Evolutionary conservation across 2,329 filamentous ascomycete species (phyloP).

Genomic region (Lachnellula cervina): DNA sequence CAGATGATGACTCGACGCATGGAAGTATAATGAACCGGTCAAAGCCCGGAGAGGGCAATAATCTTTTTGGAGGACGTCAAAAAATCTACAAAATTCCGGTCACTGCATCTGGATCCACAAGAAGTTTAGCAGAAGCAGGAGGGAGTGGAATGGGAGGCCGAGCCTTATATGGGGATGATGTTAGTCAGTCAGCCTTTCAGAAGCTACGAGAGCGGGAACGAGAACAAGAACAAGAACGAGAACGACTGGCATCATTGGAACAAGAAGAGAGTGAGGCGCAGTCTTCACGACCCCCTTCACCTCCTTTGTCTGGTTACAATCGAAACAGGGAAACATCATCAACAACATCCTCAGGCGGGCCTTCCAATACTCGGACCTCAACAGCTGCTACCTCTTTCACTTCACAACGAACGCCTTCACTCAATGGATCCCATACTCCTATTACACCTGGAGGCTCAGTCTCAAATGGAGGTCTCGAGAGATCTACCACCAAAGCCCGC

Average conservation of each 20-base stretch:
- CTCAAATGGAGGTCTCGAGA: slow-evolving; percentile 48
- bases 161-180: slow-evolving; percentile 80
- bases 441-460: slow-evolving; percentile 33
- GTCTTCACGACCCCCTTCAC: slow-evolving; percentile 48
- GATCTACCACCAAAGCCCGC: slow-evolving; percentile 63
- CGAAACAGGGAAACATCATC: slow-evolving; percentile 82
- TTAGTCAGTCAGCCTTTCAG: slow-evolving; percentile 78
- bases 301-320: slow-evolving; percentile 58
- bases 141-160: slow-evolving; percentile 56
- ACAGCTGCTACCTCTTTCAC: slow-evolving; percentile 84
- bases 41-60: slow-evolving; percentile 83
- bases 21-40: slow-evolving; percentile 79
- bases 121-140: slow-evolving; percentile 32
- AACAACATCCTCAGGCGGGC: slow-evolving; percentile 65
- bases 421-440: slow-evolving; percentile 46
- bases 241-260: slow-evolving; percentile 14
- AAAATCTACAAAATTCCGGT: slow-evolving; percentile 85
- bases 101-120: slow-evolving; percentile 41
- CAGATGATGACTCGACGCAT: slow-evolving; percentile 59
- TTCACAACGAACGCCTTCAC: slow-evolving; percentile 59
- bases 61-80: slow-evolving; percentile 88
- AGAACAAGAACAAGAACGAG: slow-evolving; percentile 35
- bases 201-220: slow-evolving; percentile 53
- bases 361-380: slow-evolving; percentile 66
- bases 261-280: slow-evolving; percentile 31